A percentile compares a stretch with the other conserved stretches of the same genome.
phyloP scores from a whole-genome alignment of 108 stramenopile species.

The Fragilariopsis cylindrus region DNA sequence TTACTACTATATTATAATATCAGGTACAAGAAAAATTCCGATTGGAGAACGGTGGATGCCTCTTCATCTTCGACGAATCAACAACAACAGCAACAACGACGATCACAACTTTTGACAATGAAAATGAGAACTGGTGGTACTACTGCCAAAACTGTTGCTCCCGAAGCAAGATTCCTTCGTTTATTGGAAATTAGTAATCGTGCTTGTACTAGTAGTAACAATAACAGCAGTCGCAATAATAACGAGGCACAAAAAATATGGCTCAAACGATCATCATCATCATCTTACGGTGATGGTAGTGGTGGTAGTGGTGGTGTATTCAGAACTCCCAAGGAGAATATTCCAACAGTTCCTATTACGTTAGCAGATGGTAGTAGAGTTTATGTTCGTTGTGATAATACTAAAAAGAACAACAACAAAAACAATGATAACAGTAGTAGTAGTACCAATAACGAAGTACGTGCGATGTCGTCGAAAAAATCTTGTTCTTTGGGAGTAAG shows the following conservation, averaged over 20 bases:
- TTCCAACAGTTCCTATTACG: constrained; percentile 23
- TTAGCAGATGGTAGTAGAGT: constrained; percentile 32
- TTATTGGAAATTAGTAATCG: constrained; percentile 1
- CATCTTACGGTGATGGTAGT: too few species aligned
- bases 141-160: constrained; percentile 18
- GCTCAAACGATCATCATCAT: too few species aligned
- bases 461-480: neutral
- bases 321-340: neutral
- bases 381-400: constrained; percentile 15
- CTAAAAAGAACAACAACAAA: constrained; percentile 18
- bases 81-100: neutral
- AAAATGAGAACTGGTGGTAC: neutral
- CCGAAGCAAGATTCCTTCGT: constrained; percentile 29
- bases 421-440: neutral
- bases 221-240: neutral
- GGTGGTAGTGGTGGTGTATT: neutral
- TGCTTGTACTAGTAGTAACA: too few species aligned
- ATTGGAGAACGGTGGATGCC: neutral
- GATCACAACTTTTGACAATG: neutral
- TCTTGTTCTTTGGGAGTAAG: neutral
- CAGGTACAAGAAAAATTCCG: neutral
- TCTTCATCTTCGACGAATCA: neutral
- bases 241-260: too few species aligned
- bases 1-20: neutral
- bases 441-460: neutral